Base-by-base conservation (phyloP, 1,284 basidiomycete species). In the Athelia psychrophila region DNA sequence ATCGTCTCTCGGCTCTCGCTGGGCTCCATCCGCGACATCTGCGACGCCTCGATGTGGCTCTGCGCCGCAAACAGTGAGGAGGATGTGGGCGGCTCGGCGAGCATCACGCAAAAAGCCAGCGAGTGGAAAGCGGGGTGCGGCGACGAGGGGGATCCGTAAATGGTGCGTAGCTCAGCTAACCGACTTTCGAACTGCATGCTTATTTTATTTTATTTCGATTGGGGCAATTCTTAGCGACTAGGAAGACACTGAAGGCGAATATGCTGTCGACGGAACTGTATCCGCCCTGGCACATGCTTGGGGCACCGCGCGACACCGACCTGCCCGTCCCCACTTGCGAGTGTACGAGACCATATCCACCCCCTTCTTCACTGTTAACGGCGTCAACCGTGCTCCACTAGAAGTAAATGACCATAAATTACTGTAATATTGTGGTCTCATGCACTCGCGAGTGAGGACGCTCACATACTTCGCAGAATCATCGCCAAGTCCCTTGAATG, bases 241-340 rank as follows among this genome's bases (percentile, higher is more conserved):
- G 91, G 25, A 91, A 90, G 73, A 91, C 90, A 3, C 75, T 93
- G 0, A 89, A 93, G 65, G 91, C 89, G 23, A 92, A 90, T 56
- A 93, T 93, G 91, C 80, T 82, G 48, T 81, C 79, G 71, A 73
- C 81, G 6, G 79, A 86, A 60, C 77, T 91, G 61, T 92, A 81
- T 60, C 91, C 91, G 3, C 87, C 91, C 0, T 91, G 91, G 1
- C 79, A 85, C 5, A 83, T 93, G 9, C 74, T 91, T 32, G 91
- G 90, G 86, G 87, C 85, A 3, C 73, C 91, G 60, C 78, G 84
- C 50, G 80, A 88, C 50, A 78, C 78, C 25, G 86, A 89, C 63
- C 63, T 88, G 24, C 78, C n/a, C n/a, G n/a, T n/a, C n/a, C n/a
- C n/a, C n/a, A n/a, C n/a, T n/a, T n/a, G n/a, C n/a, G n/a, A n/a